Percentiles rank a stretch among this genome's conserved stretches.
Conservation (phyloP, 2,329 filamentous ascomycete genomes). For the Karstenula rhodostoma region DNA sequence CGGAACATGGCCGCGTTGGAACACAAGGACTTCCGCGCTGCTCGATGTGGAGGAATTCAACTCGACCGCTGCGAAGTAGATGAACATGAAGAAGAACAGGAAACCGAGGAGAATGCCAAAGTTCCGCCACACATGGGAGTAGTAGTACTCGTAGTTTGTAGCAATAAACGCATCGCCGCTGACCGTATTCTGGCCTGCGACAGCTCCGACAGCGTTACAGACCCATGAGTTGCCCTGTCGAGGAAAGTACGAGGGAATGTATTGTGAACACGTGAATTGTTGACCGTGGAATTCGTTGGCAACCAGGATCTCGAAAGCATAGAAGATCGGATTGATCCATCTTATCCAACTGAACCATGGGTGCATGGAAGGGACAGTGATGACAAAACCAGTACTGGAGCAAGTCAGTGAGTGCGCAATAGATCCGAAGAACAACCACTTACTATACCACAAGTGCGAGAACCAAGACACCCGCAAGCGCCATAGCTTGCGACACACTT, state of each 20-base stretch:
- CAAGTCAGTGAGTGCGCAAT: not conserved
- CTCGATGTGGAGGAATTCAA: conserved; percentile 69
- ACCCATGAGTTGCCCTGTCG: conserved; percentile 41
- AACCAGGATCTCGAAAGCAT: conserved; percentile 80
- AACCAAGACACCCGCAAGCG: conserved; percentile 64
- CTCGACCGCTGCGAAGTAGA: conserved; percentile 72
- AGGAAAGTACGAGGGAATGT: conserved; percentile 49
- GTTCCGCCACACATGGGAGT: conserved; percentile 64
- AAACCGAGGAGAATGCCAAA: conserved; percentile 73
- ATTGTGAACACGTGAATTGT: conserved; percentile 43
- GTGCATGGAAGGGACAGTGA: conserved; percentile 67
- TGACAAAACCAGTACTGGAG: conserved; percentile 69
- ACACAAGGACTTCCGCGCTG: conserved; percentile 75
- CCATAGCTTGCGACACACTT: conserved; percentile 67
- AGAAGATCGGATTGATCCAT: conserved; percentile 77
- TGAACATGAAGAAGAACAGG: conserved; percentile 67
- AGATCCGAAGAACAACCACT: not conserved
- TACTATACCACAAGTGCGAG: conserved; percentile 67
- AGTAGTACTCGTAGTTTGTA: conserved; percentile 46
- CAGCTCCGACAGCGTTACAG: conserved; percentile 50
- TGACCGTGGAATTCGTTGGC: conserved; percentile 70
- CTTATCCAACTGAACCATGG: conserved; percentile 60
- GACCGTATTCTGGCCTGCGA: conserved; percentile 49
- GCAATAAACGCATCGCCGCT: conserved; percentile 50
- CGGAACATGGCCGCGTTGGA: conserved; percentile 58